Evolutionary conservation across 2,329 filamentous ascomycete genomes (phyloP), one percentile per base, ranked within the genome.

Genomic region (Sarocladium brachiariae): DNA sequence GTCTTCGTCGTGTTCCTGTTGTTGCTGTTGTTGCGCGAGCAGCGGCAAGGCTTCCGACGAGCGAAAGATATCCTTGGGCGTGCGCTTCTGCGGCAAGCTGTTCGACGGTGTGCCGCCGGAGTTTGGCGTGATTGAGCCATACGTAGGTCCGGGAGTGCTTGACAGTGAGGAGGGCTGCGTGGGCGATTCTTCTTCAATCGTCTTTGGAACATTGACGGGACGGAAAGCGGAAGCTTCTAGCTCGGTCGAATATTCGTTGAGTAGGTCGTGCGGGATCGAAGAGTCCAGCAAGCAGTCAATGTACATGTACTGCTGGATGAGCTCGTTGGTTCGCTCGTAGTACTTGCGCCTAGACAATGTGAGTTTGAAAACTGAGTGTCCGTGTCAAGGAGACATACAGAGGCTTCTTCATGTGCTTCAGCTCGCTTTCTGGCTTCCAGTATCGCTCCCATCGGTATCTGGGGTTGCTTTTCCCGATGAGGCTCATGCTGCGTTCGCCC

Each of bases 261-360:
- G 83, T 39, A 97, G 74, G 59, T 92, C 85, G 62, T 95, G 91
- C 2, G 91, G 91, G n/a, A 96, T 80, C 25, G 89, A 91, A 8
- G 89, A 96, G 68, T 96, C 90, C 54, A 97, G 77, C 51, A 97
- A 74, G 49, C 86, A 81, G 68, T 96, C 92, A 59, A 96, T 96
- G 65, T 95, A 96, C 55, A 95, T 76, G 65, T 96, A 97, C 64
- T 95, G 87, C 65, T 93, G 87, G 53, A 97, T 83, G 38, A 96
- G 75, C 58, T 84, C 83, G 69, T 97, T 97, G 63, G 84, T 92
- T 38, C 88, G 82, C 72, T 95, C 85, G 63, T 97, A 95, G 70
- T 96, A 96, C 61, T 84, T 63, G 43, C 90, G 86, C 53, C 81
- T 85, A 55, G 7, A 35, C 11, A 16, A 11, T 25, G 49, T 52